phyloP scores from a whole-genome alignment of 441 rosid species.

The Gossypium aridum region DNA sequence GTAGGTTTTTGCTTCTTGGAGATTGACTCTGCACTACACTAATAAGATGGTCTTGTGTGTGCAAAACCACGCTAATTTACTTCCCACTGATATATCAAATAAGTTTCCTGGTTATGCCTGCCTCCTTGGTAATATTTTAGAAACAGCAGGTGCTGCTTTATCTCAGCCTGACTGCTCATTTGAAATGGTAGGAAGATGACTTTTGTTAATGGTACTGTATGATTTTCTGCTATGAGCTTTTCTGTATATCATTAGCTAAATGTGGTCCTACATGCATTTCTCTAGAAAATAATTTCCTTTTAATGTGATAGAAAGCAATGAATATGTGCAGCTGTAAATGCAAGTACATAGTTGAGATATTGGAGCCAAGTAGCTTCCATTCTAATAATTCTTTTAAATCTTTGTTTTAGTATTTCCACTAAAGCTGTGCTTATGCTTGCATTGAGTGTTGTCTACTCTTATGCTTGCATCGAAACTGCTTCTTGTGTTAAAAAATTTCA shows the following conservation, averaged over 20 bases:
- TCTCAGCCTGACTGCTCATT: constrained; percentile 76
- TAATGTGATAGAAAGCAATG: neutral
- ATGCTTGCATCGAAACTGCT: constrained; percentile 1
- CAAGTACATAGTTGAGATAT: neutral
- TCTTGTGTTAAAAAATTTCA: neutral
- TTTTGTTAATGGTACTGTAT: neutral
- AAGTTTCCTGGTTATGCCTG: constrained; percentile 82
- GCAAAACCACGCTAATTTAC: constrained; percentile 49
- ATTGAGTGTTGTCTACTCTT: neutral
- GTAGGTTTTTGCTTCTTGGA: constrained; percentile 68
- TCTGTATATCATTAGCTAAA: neutral
- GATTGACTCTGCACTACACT: constrained; percentile 58
- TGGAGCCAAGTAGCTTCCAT: neutral
- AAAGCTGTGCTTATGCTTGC: neutral
- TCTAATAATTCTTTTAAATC: constrained; percentile 1
- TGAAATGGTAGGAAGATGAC: constrained; percentile 51
- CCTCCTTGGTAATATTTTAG: constrained; percentile 85
- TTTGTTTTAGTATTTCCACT: neutral
- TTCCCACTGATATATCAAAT: constrained; percentile 54
- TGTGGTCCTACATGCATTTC: neutral
- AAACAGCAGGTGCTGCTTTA: constrained; percentile 73
- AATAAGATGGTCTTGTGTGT: constrained; percentile 70
- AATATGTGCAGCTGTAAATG: neutral
- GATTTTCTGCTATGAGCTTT: neutral
- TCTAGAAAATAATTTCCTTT: neutral